Conservation (phyloP, 2,329 filamentous ascomycete genomes). For the Gaeumannomyces tritici region DNA sequence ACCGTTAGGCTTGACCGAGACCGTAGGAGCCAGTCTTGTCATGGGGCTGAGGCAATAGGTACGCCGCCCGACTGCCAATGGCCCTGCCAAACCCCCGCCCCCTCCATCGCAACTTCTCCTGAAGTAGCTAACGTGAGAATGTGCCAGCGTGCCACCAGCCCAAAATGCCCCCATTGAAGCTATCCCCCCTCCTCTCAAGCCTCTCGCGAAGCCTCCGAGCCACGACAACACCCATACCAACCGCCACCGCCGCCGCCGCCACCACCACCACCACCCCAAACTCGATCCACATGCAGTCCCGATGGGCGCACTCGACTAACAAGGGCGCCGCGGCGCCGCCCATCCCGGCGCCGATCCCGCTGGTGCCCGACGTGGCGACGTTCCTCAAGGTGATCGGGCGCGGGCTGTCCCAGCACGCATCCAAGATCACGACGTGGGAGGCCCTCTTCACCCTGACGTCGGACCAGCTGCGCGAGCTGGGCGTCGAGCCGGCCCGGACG, state of each 20-base stretch:
- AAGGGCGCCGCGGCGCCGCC: neutral
- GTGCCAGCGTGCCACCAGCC: neutral
- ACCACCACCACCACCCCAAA: slow-evolving; percentile 17
- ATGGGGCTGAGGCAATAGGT: neutral
- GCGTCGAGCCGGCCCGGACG: slow-evolving; percentile 75
- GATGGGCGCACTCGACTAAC: slow-evolving; percentile 31
- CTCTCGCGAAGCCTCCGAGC: neutral
- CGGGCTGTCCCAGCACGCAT: slow-evolving; percentile 67
- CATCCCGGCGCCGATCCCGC: slow-evolving; percentile 66
- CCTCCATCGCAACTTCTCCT: neutral
- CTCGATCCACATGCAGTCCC: slow-evolving; percentile 19
- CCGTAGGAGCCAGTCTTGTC: neutral
- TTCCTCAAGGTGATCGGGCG: slow-evolving; percentile 91
- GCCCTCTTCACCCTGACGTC: slow-evolving; percentile 77
- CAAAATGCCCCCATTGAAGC: neutral
- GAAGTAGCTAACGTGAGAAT: neutral
- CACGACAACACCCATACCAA: neutral
- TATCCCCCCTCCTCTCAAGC: neutral
- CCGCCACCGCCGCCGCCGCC: slow-evolving; percentile 16
- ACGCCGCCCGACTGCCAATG: neutral
- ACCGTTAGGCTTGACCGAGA: neutral
- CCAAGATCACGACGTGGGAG: slow-evolving; percentile 87
- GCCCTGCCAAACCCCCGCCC: neutral
- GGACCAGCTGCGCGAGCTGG: slow-evolving; percentile 68
- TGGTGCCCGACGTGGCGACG: slow-evolving; percentile 74